These are phyloP conservation scores for Brettanomyces sp. DNA, from an alignment of 805 yeast species.

Conservation along the genomic window DNA sequence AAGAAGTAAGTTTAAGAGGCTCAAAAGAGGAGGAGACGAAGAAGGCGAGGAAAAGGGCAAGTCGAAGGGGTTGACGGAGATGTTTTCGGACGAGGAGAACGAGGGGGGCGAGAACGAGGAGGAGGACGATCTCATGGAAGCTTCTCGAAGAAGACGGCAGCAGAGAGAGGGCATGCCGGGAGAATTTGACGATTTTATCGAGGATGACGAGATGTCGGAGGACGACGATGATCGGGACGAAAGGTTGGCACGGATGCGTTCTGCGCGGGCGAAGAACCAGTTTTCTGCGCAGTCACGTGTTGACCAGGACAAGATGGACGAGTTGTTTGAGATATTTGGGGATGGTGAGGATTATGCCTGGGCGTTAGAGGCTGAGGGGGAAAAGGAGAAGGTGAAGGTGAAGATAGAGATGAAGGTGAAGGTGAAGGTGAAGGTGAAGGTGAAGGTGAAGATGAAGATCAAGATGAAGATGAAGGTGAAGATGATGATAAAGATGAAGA, in stretches of 20 bases:
- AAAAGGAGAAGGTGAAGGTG: slow-evolving; percentile 23
- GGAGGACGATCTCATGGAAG: slow-evolving; percentile 23
- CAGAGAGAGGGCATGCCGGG: slow-evolving; percentile 34
- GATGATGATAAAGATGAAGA: slow-evolving; percentile 16
- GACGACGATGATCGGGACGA: slow-evolving; percentile 63
- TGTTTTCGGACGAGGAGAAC: slow-evolving; percentile 56
- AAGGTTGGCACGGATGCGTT: slow-evolving; percentile 26
- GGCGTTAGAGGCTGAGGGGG: slow-evolving; percentile 86
- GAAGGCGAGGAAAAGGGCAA: slow-evolving; percentile 18
- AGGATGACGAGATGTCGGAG: slow-evolving; percentile 92
- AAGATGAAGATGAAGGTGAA: slow-evolving; percentile 31
- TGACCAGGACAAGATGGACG: slow-evolving; percentile 87
- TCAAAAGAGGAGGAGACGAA: slow-evolving; percentile 60
- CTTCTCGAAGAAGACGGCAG: slow-evolving; percentile 19
- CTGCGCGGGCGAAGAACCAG: slow-evolving; percentile 23
- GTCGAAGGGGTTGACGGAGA: slow-evolving; percentile 44
- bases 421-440: slow-evolving; percentile 3
- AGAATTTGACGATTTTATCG: slow-evolving; percentile 94
- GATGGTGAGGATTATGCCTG: slow-evolving; percentile 96
- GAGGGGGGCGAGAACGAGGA: slow-evolving; percentile 26
- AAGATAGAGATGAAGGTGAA: slow-evolving; percentile 30
- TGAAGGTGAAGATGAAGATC: slow-evolving; percentile 18
- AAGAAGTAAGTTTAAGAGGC: slow-evolving; percentile 59
- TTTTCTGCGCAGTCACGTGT: slow-evolving; percentile 34
- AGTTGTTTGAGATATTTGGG: slow-evolving; percentile 90